A percentile compares a stretch with the other conserved stretches of the same genome.
These are phyloP conservation scores for Yamadazyma diddensiae DNA, from an alignment of 1,139 yeast genomes.

Conservation along the genomic window DNA sequence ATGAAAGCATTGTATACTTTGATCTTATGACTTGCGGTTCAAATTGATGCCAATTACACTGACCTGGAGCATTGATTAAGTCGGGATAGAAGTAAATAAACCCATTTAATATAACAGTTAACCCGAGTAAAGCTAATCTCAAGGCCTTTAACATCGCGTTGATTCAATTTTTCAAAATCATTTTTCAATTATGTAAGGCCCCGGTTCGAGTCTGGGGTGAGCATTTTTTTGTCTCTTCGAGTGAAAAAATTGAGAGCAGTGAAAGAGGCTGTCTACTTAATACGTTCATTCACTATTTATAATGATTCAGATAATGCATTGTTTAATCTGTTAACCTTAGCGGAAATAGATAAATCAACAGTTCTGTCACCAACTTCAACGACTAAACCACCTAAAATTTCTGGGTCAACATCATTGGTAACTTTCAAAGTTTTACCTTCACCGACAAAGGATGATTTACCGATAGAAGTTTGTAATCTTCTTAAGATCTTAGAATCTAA, in stretches of 20 bases:
- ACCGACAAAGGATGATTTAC: conserved; percentile 80
- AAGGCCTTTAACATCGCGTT: conserved; percentile 4
- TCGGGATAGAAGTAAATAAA: conserved; percentile 79
- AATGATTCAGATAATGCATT: conserved; percentile 81
- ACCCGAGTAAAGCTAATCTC: conserved; percentile 4
- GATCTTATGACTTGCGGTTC: conserved; percentile 13
- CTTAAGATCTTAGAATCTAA: conserved; percentile 78
- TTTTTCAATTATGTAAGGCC: too few species aligned
- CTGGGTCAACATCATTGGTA: conserved; percentile 80
- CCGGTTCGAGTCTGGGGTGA: too few species aligned
- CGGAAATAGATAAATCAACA: conserved; percentile 84
- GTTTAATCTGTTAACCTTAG: conserved; percentile 87
- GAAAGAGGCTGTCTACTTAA: too few species aligned
- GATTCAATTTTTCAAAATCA: too few species aligned
- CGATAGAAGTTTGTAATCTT: conserved; percentile 77
- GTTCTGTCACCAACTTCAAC: conserved; percentile 98
- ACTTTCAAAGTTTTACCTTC: conserved; percentile 82
- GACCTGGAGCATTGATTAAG: conserved; percentile 37
- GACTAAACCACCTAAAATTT: conserved; percentile 91
- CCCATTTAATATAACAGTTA: conserved; percentile 39
- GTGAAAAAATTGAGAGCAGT: too few species aligned
- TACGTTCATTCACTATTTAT: conserved; percentile 27
- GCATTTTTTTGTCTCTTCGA: too few species aligned
- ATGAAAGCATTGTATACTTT: conserved; percentile 19
- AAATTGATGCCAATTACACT: conserved; percentile 59